phyloP scores from a whole-genome alignment of 2,329 filamentous ascomycete genomes.

The Coniochaeta sp. region DNA sequence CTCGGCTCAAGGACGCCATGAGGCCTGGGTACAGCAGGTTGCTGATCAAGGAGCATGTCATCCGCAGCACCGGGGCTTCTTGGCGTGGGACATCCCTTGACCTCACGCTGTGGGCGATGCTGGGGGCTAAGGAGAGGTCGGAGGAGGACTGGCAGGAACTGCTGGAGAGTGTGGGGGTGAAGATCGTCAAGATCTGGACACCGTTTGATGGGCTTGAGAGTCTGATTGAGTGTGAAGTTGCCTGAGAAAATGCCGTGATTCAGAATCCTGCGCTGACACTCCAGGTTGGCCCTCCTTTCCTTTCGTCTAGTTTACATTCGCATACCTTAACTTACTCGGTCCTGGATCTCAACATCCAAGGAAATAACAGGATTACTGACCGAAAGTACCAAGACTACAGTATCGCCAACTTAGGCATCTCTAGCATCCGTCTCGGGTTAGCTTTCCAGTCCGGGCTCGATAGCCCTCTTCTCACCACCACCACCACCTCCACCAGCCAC shows the following conservation, averaged over 20 bases:
- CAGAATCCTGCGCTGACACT: no score
- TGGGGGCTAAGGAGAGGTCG: slow-evolving; percentile 27
- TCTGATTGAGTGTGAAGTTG: slow-evolving; percentile 30
- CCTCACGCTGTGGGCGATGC: slow-evolving; percentile 26
- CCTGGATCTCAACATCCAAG: no score
- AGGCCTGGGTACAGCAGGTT: slow-evolving; percentile 20
- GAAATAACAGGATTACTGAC: no score
- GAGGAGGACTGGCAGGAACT: slow-evolving; percentile 26
- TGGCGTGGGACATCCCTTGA: slow-evolving; percentile 30
- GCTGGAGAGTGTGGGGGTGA: slow-evolving; percentile 24
- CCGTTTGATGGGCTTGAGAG: slow-evolving; percentile 26
- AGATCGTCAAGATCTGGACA: slow-evolving; percentile 26
- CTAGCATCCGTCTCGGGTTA: no score
- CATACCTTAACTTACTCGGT: no score
- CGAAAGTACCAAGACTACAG: no score
- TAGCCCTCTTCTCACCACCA: no score
- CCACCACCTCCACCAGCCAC: no score
- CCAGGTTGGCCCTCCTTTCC: neutral
- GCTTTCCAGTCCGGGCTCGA: no score
- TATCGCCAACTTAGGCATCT: no score
- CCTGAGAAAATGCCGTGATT: neutral
- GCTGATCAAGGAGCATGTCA: slow-evolving; percentile 25
- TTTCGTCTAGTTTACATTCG: no score
- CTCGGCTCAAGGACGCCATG: slow-evolving; percentile 20
- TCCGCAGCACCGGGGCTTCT: slow-evolving; percentile 21